Base-by-base conservation (phyloP, 306 rosid genomes). In the Castanea sativa region DNA sequence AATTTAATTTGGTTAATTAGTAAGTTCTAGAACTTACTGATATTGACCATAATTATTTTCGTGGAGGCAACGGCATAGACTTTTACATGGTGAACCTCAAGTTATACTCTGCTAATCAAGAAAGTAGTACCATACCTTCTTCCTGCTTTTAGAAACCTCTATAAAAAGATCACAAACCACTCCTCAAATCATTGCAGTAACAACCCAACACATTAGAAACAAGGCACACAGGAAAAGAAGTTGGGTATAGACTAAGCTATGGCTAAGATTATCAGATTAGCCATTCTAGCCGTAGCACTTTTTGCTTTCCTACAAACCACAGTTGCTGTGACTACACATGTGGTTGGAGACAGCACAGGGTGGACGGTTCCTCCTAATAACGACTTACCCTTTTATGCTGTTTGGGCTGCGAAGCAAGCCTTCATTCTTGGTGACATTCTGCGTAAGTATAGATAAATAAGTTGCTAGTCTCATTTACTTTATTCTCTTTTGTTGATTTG, bases 301-400 rank as follows among this genome's bases (percentile, higher is more conserved):
- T 61, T 61, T 69, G 79, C 83, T 20, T 51, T 76, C 25, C 29
- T 81, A 11, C 88, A 79, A 38, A 30, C 69, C 69, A 43, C 82
- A 4, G 73, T 68, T 60, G 88, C 86, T 43, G 32, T 59, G 27
- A 45, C 76, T 55, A 84, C 76, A 4, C 90, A 81, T 51, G 56
- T 53, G 13, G 86, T 87, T 7, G 90, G 90, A 51, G 88, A 61
- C 4, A 15, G 25, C 25, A 67, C 80, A 41, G 91, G 91, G 19
- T 88, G 91, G 91, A 14, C 72, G 5, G 63, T 88, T 65, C 91
- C 91, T 58, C 77, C 81, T 6, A 81, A 73, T 9, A 81, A 73
- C 2, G 86, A 81, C 38, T 27, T 68, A 4, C 1, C 59, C 35
- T 73, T 76, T 30, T 88, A 88, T 13, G 71, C 41, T 10, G 12